Evolutionary conservation across 148 eudicot species (phyloP).

Genomic region (Spergularia marina): DNA sequence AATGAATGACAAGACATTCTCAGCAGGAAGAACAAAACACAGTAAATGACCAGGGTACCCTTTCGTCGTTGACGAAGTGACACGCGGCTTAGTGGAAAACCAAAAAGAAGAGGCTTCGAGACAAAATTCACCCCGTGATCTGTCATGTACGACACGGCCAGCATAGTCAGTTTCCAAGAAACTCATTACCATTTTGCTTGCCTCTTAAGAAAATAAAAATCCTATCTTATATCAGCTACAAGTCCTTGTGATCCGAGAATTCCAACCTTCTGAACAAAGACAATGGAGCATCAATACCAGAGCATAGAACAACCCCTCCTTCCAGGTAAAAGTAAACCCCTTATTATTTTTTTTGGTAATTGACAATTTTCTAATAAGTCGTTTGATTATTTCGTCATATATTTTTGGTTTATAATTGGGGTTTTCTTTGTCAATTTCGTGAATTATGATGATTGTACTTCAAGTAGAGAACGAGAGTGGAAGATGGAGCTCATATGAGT

Average conservation of each 20-base stretch:
- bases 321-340: constrained; percentile 31
- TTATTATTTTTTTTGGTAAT: neutral
- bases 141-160: neutral
- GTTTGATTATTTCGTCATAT: too few species aligned
- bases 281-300: constrained; percentile 40
- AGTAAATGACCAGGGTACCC: too few species aligned
- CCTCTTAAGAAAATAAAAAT: neutral
- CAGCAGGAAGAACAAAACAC: too few species aligned
- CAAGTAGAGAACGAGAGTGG: constrained; percentile 36
- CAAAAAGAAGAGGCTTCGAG: too few species aligned
- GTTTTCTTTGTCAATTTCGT: neutral
- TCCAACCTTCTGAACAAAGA: neutral
- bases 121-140: too few species aligned
- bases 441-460: neutral
- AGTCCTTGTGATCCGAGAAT: neutral
- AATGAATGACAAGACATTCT: too few species aligned
- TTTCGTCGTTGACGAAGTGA: too few species aligned
- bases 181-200: neutral
- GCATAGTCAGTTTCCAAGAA: neutral
- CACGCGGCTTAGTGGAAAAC: too few species aligned
- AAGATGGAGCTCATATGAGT: constrained; percentile 58
- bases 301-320: constrained; percentile 49
- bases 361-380: too few species aligned
- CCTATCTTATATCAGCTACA: too few species aligned
- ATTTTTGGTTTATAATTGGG: neutral